Evolutionary conservation across 805 yeast species (phyloP).

Genomic region (Tanozyma kutaoensis): DNA sequence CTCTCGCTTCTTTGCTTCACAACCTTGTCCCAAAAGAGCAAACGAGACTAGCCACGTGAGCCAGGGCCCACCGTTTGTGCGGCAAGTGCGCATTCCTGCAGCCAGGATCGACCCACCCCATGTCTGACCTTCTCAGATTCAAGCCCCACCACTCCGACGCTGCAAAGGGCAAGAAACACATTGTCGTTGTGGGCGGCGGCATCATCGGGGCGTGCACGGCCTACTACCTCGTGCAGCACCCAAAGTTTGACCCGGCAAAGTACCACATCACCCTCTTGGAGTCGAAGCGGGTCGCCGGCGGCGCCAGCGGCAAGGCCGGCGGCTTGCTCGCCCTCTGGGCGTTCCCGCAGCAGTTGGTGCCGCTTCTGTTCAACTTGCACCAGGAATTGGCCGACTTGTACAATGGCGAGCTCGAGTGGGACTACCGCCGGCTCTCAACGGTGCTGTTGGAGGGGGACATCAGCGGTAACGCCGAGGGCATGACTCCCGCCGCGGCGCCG

Average conservation of each 20-base stretch:
- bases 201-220: constrained; percentile 95
- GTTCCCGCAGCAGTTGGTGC: constrained; percentile 89
- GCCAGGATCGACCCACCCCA: too few species aligned
- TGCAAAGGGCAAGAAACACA: constrained; percentile 62
- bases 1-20: constrained; percentile 7
- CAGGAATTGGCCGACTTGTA: constrained; percentile 67
- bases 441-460: constrained; percentile 81
- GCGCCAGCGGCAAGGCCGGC: constrained; percentile 96
- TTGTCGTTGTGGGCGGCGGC: constrained; percentile 87
- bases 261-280: constrained; percentile 80
- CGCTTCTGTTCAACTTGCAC: constrained; percentile 75
- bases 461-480: constrained; percentile 8
- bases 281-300: constrained; percentile 89
- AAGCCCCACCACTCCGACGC: too few species aligned
- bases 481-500: too few species aligned
- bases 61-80: too few species aligned
- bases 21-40: too few species aligned
- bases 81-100: too few species aligned
- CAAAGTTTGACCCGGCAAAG: constrained; percentile 55
- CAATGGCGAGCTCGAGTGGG: constrained; percentile 86
- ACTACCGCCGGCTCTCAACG: constrained; percentile 79
- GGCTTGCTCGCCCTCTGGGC: constrained; percentile 94
- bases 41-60: too few species aligned
- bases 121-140: too few species aligned
- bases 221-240: constrained; percentile 74